A percentile compares a stretch with the other conserved stretches of the same genome.
These are phyloP conservation scores for Apiospora malaysiana DNA, from an alignment of 2,329 filamentous ascomycete species.

Conservation along the genomic window DNA sequence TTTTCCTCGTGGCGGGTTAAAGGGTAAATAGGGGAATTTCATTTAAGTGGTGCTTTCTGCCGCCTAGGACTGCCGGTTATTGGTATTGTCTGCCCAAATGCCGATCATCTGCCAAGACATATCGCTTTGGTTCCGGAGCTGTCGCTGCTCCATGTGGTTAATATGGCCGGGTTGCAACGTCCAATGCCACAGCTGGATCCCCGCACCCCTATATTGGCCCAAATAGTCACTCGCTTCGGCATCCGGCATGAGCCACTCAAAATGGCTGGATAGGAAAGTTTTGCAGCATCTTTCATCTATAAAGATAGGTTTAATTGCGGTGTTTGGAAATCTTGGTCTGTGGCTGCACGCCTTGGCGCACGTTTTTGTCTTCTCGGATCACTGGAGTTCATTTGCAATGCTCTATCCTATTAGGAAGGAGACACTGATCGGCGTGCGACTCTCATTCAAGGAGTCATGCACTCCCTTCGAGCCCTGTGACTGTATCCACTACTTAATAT, in stretches of 20 bases:
- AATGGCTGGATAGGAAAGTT: background rate
- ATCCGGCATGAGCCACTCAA: conserved; percentile 4
- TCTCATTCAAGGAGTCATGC: background rate
- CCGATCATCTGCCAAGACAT: background rate
- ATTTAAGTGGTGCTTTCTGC: background rate
- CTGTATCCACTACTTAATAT: background rate
- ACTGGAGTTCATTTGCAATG: background rate
- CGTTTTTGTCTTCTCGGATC: background rate
- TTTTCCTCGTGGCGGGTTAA: conserved; percentile 5
- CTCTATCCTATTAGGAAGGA: background rate
- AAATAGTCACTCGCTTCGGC: conserved; percentile 3
- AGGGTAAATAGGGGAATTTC: background rate
- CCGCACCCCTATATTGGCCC: conserved; percentile 12
- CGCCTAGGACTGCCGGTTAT: conserved; percentile 1
- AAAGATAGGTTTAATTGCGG: background rate
- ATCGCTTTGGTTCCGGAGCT: background rate
- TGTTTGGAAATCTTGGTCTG: background rate
- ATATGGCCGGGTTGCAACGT: conserved; percentile 13
- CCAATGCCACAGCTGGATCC: conserved; percentile 11
- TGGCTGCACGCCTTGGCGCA: background rate
- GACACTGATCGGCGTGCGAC: background rate
- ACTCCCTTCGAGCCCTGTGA: background rate
- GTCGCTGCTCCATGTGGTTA: background rate
- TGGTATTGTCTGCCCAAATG: background rate
- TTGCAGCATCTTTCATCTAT: background rate